phyloP scores from a whole-genome alignment of 164 flowering plant species.

The Aristolochia californica region DNA sequence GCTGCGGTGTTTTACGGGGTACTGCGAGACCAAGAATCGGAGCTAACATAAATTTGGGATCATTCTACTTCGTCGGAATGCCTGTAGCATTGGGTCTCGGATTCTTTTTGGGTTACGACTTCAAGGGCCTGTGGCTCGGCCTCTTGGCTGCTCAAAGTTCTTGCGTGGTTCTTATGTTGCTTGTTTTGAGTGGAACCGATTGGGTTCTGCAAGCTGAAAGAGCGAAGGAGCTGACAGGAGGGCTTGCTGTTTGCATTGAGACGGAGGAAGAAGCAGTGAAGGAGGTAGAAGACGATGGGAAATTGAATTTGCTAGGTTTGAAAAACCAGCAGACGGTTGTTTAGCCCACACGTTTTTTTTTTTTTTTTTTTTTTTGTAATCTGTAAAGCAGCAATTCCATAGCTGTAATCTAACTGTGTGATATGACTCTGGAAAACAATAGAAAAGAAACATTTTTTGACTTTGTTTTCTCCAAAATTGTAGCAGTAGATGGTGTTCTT shows the following conservation, averaged over 20 bases:
- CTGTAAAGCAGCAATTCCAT: not conserved
- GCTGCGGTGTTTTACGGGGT: slow-evolving; percentile 68
- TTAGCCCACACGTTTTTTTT: not conserved
- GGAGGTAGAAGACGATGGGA: not conserved
- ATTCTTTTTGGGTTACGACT: slow-evolving; percentile 38
- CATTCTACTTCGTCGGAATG: slow-evolving; percentile 71
- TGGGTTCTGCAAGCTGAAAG: slow-evolving; percentile 47
- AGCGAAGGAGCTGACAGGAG: slow-evolving; percentile 40
- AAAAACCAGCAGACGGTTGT: not conserved
- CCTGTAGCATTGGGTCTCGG: slow-evolving; percentile 53
- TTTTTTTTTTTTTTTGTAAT: not conserved
- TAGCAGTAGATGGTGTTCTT: too few species aligned
- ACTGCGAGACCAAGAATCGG: slow-evolving; percentile 58
- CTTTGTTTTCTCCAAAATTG: too few species aligned
- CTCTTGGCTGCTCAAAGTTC: slow-evolving; percentile 54
- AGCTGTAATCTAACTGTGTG: not conserved
- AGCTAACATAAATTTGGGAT: slow-evolving; percentile 58
- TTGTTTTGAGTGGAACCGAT: slow-evolving; percentile 38
- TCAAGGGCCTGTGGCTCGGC: slow-evolving; percentile 64
- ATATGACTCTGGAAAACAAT: too few species aligned
- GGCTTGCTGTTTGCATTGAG: not conserved
- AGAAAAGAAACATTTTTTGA: too few species aligned
- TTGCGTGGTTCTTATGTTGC: slow-evolving; percentile 46
- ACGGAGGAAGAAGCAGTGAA: not conserved
- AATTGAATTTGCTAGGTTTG: not conserved